Evolutionary conservation across 441 rosid species (phyloP), one percentile per base, ranked within the genome.

Genomic region (Erodium trifolium): DNA sequence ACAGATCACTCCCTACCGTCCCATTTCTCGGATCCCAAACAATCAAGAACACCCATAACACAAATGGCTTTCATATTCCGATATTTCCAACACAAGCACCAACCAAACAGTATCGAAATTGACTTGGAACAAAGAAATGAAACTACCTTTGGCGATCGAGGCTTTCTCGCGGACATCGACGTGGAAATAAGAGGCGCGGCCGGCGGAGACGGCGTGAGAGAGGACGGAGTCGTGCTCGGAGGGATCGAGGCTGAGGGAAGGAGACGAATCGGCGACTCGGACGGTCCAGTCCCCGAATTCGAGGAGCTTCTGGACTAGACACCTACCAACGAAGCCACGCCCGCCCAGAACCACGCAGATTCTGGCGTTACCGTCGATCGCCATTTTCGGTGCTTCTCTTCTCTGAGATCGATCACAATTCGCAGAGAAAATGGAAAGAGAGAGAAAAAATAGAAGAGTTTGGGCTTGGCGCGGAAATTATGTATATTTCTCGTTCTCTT

Each of bases 261-360:
- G 82, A 77, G 80, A 31, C 53, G 91, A 81, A 79, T 90, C 97
- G 67, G 88, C 90, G 80, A 93, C 85, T 23, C 94, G 96, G 70
- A 90, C 91, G 74, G 81, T 83, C 93, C 96, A 93, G 72, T 64
- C 69, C 64, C 89, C 85, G 72, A 84, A 84, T 57, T 81, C 76
- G 23, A 91, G 86, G 74, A 93, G 86, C 63, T 78, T 76, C 23
- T 76, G 70, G 65, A 93, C 94, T 10, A 91, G 96, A 78, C 90
- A 80, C 79, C 89, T 77, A 66, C 98, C 97, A 14, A 87, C 63
- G 79, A 87, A 86, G 2, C 97, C 92, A 68, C 89, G 84, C 55
- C 98, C 98, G 19, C 93, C 89, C 41, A 93, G 78, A 62, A 93
- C 97, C 74, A 84, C 92, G 81, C 97, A 90, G 9, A 86, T 83